Base-by-base conservation (phyloP, 305 asterid genomes). In the Fraxinus dipetala region DNA sequence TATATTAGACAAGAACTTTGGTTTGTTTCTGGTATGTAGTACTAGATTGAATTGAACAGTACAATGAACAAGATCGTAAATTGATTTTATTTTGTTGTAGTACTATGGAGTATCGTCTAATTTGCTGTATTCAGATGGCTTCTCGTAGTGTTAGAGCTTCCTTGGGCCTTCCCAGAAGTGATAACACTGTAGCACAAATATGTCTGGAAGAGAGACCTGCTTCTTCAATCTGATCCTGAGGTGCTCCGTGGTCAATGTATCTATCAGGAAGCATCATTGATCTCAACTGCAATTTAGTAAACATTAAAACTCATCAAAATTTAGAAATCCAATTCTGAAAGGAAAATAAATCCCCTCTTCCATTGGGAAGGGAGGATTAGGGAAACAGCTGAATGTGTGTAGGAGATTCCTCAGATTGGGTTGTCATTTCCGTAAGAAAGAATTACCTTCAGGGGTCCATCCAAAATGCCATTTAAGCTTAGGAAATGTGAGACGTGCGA, bases 211-310 rank as follows among this genome's bases (percentile, higher is more conserved):
- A 90, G 1, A 93, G 90, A 32, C 97, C 97, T 20, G 97, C 95
- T 80, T 80, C 93, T 88, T 93, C 94, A 38, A 91, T 87, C 86
- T 93, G 98, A 86, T 93, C 97, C 3, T 78, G 79, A 0, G 97
- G 95, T 67, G 98, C 90, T 56, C 98, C 98, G 72, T 93, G 98
- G 77, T 93, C 95, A 32, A 93, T 87, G 87, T 93, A 93, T 85
- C 90, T 86, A 84, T 93, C 97, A 0, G 97, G 97, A 20, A 93
- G 92, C 45, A 93, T 88, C 95, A 93, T 90, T 61, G 95, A 87
- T 85, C 96, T 89, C 89, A 92, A 79, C 96, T 93, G 96, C 94
- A 89, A 32, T 54, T 24, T 38, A 77, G 1, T 2, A 61, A 24
- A 16, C 11, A 67, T 10, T 72, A 38, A 5, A 6, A 73, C 16